These are phyloP conservation scores for Luvunga scandens DNA, from an alignment of 345 rosid species.

Conservation along the genomic window DNA sequence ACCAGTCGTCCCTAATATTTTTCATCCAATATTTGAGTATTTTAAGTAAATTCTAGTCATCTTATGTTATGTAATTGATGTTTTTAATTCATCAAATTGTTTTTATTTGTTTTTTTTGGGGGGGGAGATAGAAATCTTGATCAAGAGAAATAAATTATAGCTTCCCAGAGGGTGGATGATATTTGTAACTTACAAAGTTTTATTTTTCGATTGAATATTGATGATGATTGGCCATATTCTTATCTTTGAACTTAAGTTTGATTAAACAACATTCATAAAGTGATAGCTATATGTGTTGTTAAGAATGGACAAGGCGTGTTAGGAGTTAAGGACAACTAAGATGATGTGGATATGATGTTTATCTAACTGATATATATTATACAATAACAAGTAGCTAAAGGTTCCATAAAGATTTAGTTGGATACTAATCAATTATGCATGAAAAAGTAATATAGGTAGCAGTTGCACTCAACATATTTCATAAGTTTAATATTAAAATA, in stretches of 20 bases:
- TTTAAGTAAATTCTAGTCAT: no score
- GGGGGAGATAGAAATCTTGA: no score
- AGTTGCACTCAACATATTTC: not conserved
- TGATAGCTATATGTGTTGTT: not conserved
- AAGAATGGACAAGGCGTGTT: not conserved
- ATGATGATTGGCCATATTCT: not conserved
- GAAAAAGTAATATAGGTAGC: not conserved
- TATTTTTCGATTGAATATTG: not conserved
- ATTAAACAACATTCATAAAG: not conserved
- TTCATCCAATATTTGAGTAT: no score
- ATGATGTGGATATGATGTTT: not conserved
- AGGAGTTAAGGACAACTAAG: conserved; percentile 1
- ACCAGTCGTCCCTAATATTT: no score
- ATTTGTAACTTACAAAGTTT: not conserved
- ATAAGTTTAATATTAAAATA: not conserved
- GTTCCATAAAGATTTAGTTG: not conserved
- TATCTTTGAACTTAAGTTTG: not conserved
- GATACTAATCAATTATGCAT: not conserved
- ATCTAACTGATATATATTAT: not conserved
- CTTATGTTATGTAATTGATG: no score
- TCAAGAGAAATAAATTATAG: no score
- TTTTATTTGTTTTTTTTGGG: no score
- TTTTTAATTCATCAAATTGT: no score
- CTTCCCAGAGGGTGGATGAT: not conserved
- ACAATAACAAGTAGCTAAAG: not conserved